Conservation (phyloP, 306 rosid species). For the Malus sieversii region DNA sequence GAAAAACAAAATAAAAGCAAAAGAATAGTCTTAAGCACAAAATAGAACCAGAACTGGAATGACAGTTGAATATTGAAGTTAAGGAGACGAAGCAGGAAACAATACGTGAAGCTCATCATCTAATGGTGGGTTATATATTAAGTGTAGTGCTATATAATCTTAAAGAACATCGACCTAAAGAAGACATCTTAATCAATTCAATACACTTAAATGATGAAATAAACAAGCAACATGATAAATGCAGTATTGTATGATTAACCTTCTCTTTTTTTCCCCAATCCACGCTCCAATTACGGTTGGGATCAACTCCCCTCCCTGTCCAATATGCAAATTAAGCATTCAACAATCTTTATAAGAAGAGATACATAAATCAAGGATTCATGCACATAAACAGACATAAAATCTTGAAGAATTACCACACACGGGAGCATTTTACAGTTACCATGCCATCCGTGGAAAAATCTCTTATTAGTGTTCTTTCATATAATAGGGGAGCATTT, state of each 20-base stretch:
- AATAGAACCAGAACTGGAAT: neutral
- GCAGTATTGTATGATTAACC: constrained; percentile 32
- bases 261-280: constrained; percentile 99
- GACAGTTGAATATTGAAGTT: neutral
- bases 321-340: constrained; percentile 25
- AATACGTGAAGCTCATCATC: neutral
- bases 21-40: neutral
- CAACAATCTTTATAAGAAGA: neutral
- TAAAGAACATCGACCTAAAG: neutral
- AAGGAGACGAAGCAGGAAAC: constrained; percentile 7
- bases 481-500: neutral
- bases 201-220: neutral
- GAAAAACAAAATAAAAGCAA: constrained; percentile 12
- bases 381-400: neutral
- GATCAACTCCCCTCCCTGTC: constrained; percentile 99
- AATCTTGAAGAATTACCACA: neutral
- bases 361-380: neutral
- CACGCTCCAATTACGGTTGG: constrained; percentile 95
- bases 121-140: neutral
- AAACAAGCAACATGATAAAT: neutral
- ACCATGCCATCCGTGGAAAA: neutral
- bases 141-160: neutral
- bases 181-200: neutral
- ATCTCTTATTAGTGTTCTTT: neutral
- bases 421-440: neutral